Base-by-base conservation (phyloP, 78 protist genomes). In the Polysphondylium violaceum region DNA sequence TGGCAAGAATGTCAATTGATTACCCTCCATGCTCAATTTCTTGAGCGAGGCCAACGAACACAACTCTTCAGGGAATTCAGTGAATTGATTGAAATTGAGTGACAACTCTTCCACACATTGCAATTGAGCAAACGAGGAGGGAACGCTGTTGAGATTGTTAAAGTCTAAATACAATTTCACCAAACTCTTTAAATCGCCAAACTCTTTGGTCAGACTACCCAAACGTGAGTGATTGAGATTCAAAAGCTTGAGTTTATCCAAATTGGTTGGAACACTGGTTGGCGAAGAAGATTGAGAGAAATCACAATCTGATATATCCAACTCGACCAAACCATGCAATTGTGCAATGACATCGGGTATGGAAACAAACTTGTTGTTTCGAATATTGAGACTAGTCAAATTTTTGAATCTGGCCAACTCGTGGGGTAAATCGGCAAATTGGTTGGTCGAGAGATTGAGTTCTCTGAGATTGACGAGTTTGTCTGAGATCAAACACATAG, bases 221-320 rank as follows among this genome's bases (percentile, higher is more conserved):
- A 88, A 44, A 11, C 31, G 27, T 12, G 86, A 76, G 21, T 67
- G 63, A 19, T 63, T 59, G 23, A 88, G 86, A 29, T 56, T 51
- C n/a, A 88, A 58, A 8, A 33, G 12, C 31, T 63, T 76, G n/a
- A 83, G 77, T 33, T 74, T 71, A 16, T 65, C 2, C 1, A 44
- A 21, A 2, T 25, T 38, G 0, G 75, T 31, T 21, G 43, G 73
- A 29, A 65, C 12, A 0, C 31, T 40, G 27, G 51, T 65, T n/a
- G 73, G 43, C 40, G 17, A n/a, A n/a, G n/a, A n/a, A n/a, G n/a
- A n/a, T n/a, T n/a, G 67, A 19, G 74, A 74, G 12, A 83, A n/a
- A 19, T 83, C 78, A 1, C 76, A 83, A 25, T 78, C 44, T 16
- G 91, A 83, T 8, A 83, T 23, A 43, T 83, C 91, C 27, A 83